Evolutionary conservation across 208 protist genomes (phyloP).

Genomic region (Crithidia sp.): DNA sequence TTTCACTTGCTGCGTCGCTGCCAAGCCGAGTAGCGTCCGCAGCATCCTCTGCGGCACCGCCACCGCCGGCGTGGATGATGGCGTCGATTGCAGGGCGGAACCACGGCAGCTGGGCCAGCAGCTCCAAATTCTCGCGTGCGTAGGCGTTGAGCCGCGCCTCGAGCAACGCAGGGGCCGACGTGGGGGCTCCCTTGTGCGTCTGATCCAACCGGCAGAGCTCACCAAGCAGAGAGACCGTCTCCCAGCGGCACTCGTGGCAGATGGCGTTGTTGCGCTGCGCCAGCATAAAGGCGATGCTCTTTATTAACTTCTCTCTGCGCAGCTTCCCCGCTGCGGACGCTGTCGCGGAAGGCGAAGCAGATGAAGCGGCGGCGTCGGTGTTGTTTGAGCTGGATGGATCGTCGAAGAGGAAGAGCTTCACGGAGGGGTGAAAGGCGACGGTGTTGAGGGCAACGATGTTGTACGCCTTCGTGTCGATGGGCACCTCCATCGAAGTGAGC

Average conservation of each 20-base stretch:
- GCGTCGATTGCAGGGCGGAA: constrained; percentile 55
- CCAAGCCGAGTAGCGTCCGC: no score
- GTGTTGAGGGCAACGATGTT: constrained; percentile 81
- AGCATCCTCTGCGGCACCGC: constrained; percentile 16
- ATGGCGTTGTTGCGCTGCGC: constrained; percentile 75
- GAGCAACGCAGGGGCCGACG: constrained; percentile 31
- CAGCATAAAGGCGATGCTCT: constrained; percentile 75
- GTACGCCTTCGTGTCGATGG: constrained; percentile 68
- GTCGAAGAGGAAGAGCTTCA: constrained; percentile 86
- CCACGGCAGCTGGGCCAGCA: constrained; percentile 75
- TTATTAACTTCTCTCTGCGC: constrained; percentile 62
- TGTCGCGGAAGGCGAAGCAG: constrained; percentile 3
- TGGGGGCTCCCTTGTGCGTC: constrained; percentile 27
- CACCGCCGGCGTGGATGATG: constrained; percentile 46
- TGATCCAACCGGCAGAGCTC: constrained; percentile 82
- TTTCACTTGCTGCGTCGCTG: no score
- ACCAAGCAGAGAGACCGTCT: constrained; percentile 77
- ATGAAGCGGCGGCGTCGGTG: background rate
- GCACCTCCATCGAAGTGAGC: constrained; percentile 45
- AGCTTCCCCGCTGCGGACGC: constrained; percentile 15
- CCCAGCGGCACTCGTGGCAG: constrained; percentile 77
- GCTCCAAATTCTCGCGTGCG: constrained; percentile 72
- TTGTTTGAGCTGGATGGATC: constrained; percentile 12
- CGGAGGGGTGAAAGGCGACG: constrained; percentile 78
- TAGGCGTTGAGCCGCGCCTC: constrained; percentile 72